Conservation (phyloP, 1,284 basidiomycete genomes). For the Sanguinoderma infundibulare region DNA sequence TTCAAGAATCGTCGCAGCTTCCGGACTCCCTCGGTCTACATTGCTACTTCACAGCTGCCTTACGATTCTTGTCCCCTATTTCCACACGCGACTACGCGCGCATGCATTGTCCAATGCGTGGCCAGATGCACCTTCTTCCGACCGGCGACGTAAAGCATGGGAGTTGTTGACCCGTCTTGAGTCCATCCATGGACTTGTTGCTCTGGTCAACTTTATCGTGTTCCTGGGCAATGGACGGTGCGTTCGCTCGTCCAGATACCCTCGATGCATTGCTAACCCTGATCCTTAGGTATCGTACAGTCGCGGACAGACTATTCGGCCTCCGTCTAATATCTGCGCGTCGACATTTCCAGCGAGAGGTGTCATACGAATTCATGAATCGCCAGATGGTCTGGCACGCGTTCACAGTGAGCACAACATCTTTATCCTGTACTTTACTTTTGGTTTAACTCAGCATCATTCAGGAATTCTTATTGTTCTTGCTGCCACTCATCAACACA, state of each 20-base stretch:
- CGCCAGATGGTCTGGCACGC: slow-evolving; percentile 99
- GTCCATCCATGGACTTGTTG: slow-evolving; percentile 60
- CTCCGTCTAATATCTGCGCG: slow-evolving; percentile 82
- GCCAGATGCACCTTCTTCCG: slow-evolving; percentile 87
- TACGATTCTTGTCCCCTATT: slow-evolving; percentile 81
- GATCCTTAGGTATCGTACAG: slow-evolving; percentile 76
- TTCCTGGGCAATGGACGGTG: slow-evolving; percentile 91
- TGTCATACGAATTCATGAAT: slow-evolving; percentile 99
- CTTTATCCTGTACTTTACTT: slow-evolving; percentile 1
- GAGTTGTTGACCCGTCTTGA: slow-evolving; percentile 72
- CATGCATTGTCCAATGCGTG: slow-evolving; percentile 85
- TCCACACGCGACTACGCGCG: slow-evolving; percentile 73
- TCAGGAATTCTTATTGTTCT: slow-evolving; percentile 96
- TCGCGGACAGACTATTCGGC: slow-evolving; percentile 82
- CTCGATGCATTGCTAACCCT: neutral
- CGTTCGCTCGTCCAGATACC: slow-evolving; percentile 25
- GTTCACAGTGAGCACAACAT: slow-evolving; percentile 75
- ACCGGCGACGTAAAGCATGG: slow-evolving; percentile 80
- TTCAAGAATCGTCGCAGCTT: slow-evolving; percentile 44
- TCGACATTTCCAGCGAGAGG: slow-evolving; percentile 76
- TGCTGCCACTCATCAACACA: slow-evolving; percentile 84
- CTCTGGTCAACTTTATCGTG: slow-evolving; percentile 77
- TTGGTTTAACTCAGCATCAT: neutral
- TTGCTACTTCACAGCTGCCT: slow-evolving; percentile 75
- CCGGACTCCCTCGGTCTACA: slow-evolving; percentile 61